Base-by-base conservation (phyloP, 2,329 filamentous ascomycete species). In the Nigrospora sphaerica region DNA sequence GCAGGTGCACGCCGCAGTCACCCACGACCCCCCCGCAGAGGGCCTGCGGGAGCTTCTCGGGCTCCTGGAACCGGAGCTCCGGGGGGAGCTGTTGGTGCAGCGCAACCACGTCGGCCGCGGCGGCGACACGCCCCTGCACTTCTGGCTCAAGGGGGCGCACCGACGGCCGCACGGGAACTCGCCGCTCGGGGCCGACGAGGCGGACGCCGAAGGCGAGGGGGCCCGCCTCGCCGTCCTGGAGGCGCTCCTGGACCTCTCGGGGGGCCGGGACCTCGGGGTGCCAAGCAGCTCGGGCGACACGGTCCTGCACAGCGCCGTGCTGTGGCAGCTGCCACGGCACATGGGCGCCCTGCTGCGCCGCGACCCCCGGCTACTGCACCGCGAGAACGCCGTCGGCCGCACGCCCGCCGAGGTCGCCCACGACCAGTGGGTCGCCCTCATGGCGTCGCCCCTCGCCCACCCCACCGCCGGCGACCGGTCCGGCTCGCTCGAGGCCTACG, bases 381-480 rank as follows among this genome's bases (percentile, higher is more conserved):
- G 82, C 18, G 88, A 93, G 61, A 91, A 91, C 54, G 80, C 86
- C 0, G 86, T 86, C 0, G 88, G 88, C 2, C 75, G 78, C 14
- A 93, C 87, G 0, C 84, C 88, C 0, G 72, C 75, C 28, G 87
- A 93, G 55, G 65, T 87, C 42, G 80, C 83, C 0, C 69, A 78
- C 43, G 81, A 86, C 44, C 62, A 64, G 1, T 73, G 74, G 49
- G 65, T 77, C 3, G 62, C 66, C 9, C 55, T 59, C 9, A 63
- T 63, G 38, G 62, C 73, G n/a, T 42, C 48, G 32, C 52, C 52
- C 16, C 61, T 58, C 10, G 31, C 52, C 1, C 23, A 46, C 9
- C 17, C 53, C 23, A 32, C 23, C 4, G 6, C 51, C 12, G 5
- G 36, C 6, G 17, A 4, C 52, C 54, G 0, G 34, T 6, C 23